These are phyloP conservation scores for Heimioporus sp. DNA, from an alignment of 768 basidiomycete genomes.

Conservation along the genomic window DNA sequence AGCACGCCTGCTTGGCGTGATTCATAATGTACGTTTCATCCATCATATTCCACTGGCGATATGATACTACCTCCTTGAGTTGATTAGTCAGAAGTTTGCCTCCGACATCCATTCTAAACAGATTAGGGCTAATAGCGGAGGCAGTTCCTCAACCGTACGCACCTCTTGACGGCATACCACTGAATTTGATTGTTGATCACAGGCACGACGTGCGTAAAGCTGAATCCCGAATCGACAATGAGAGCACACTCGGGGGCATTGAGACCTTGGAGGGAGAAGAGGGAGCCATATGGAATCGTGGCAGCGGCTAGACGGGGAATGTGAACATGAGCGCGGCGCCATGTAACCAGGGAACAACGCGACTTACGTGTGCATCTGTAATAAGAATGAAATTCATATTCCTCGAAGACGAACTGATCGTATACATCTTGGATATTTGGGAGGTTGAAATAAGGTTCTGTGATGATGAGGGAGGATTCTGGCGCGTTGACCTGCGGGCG, in stretches of 20 bases:
- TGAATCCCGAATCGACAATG: constrained; percentile 89
- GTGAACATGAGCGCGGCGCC: constrained; percentile 17
- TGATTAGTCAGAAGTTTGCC: constrained; percentile 96
- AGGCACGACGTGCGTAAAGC: constrained; percentile 91
- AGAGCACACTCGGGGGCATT: constrained; percentile 75
- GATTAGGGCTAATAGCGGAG: constrained; percentile 14
- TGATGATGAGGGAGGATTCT: constrained; percentile 75
- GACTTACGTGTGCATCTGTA: constrained; percentile 77
- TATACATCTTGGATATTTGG: constrained; percentile 90
- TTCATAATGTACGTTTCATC: constrained; percentile 95
- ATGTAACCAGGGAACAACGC: constrained; percentile 16
- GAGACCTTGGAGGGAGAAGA: constrained; percentile 53
- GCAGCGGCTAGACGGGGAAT: constrained; percentile 61
- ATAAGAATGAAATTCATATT: constrained; percentile 90
- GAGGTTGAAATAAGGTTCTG: constrained; percentile 93
- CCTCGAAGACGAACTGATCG: constrained; percentile 95
- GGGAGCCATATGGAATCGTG: constrained; percentile 66
- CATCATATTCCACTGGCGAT: constrained; percentile 98
- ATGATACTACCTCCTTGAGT: constrained; percentile 89
- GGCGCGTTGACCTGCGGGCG: constrained; percentile 64
- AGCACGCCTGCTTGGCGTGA: constrained; percentile 86
- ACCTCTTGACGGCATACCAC: constrained; percentile 85
- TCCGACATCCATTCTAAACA: constrained; percentile 82
- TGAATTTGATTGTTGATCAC: constrained; percentile 71
- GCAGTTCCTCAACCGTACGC: constrained; percentile 14